Conservation (phyloP, 768 basidiomycete genomes). For the Suillus subaureus region DNA sequence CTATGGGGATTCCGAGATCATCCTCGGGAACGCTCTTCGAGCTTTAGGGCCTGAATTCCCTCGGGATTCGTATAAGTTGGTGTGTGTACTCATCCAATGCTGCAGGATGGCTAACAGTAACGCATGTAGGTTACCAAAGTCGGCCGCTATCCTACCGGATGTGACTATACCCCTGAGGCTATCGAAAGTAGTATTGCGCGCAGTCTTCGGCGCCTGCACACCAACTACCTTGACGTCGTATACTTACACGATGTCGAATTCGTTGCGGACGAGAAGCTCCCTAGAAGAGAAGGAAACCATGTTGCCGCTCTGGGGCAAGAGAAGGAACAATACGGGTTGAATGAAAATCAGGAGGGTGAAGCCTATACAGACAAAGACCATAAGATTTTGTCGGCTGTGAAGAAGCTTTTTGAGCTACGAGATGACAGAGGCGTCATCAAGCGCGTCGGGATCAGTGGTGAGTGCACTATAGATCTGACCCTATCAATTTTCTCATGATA, state of each 20-base stretch:
- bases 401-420: conserved; percentile 67
- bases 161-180: conserved; percentile 72
- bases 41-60: conserved; percentile 70
- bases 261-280: conserved; percentile 54
- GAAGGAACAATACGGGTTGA: conserved; percentile 65
- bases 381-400: conserved; percentile 66
- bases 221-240: conserved; percentile 76
- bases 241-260: conserved; percentile 89
- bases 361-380: conserved; percentile 73
- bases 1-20: conserved; percentile 79
- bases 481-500: neutral
- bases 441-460: conserved; percentile 81
- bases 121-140: conserved; percentile 77
- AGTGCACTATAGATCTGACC: conserved; percentile 11
- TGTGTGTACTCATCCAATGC: conserved; percentile 27
- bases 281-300: conserved; percentile 58
- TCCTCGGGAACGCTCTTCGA: conserved; percentile 68
- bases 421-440: conserved; percentile 65
- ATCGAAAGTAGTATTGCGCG: conserved; percentile 68
- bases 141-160: conserved; percentile 66
- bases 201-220: conserved; percentile 70
- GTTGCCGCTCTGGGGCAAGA: conserved; percentile 54
- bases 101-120: neutral
- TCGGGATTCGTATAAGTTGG: conserved; percentile 75
- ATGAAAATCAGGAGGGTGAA: conserved; percentile 53